Base-by-base conservation (phyloP, 352 stramenopile species). In the Phytopythium ostracodes region DNA sequence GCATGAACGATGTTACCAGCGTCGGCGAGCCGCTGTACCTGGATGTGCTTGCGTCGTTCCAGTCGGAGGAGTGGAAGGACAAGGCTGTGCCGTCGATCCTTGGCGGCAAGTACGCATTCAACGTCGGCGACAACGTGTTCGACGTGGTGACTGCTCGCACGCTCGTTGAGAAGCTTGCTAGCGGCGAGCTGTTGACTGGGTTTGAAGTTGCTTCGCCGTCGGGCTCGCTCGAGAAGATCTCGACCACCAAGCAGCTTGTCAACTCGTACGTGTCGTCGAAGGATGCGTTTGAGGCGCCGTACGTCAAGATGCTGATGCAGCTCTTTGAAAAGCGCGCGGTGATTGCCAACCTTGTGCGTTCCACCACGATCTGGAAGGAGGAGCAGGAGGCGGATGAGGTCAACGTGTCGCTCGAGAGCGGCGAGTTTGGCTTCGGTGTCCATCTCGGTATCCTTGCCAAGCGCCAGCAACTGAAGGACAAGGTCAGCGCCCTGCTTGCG, bases 11-110 rank as follows among this genome's bases (percentile, higher is more conserved):
- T 67, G 65, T 73, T 54, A 91, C 80, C 17, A 91, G 87, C 56
- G 86, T 96, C 56, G 87, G 88, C 43, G 87, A 97, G 67, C 92
- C 92, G 42, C 72, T 98, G 10, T 98, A 96, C 68, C 70, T 97
- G 68, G 91, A 98, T 71, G 90, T 98, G 42, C 84, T 94, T n/a
- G 79, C 79, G 46, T 96, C 88, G 38, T 92, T 98, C 65, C 82
- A 96, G 71, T 87, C 79, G 52, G 84, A 92, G 29, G 75, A 77
- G 43, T 92, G 77, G 78, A 71, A 75, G 33, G 69, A 81, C 60
- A 75, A 84, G 35, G 56, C 83, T 2, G 63, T 73, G 17, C 83
- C 82, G 0, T 73, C 77, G 36, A 74, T 98, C 50, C 81, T 97
- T 54, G 89, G 91, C 47, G 79, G 81, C 66, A 89, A 89, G 66